A percentile compares a stretch with the other conserved stretches of the same genome.
phyloP scores from a whole-genome alignment of 2,329 filamentous ascomycete genomes.

The Colletotrichum tabaci region DNA sequence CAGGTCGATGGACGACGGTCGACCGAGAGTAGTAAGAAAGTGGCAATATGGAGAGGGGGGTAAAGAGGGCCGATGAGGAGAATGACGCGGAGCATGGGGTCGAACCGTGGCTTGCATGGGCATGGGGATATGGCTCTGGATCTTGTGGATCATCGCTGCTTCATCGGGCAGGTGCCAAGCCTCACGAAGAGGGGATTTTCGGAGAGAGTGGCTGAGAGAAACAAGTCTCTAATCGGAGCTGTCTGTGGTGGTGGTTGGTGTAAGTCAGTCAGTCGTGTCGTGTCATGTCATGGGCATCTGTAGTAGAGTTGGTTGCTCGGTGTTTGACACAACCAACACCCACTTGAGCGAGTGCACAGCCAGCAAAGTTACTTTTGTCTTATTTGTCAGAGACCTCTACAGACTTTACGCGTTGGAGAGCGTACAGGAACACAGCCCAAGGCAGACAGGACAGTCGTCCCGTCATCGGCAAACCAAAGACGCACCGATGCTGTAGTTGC shows the following conservation, averaged over 20 bases:
- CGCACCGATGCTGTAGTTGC: neutral
- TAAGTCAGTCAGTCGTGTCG: too few relatives aligned
- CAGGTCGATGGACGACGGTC: neutral
- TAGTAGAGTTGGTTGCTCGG: neutral
- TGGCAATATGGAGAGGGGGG: neutral
- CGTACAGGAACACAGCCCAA: too few relatives aligned
- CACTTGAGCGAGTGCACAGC: neutral
- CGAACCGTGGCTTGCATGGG: too few relatives aligned
- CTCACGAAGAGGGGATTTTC: slow-evolving; percentile 28
- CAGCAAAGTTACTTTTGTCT: slow-evolving; percentile 6
- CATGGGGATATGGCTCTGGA: neutral
- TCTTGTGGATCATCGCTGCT: slow-evolving; percentile 35
- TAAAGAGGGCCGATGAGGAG: neutral
- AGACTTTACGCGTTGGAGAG: too few relatives aligned
- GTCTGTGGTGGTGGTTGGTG: too few relatives aligned
- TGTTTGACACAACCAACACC: neutral
- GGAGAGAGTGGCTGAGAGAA: slow-evolving; percentile 25
- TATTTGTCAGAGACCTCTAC: neutral
- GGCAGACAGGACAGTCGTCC: neutral
- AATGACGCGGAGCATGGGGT: slow-evolving; percentile 4
- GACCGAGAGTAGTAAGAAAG: too few relatives aligned
- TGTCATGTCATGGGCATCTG: too few relatives aligned
- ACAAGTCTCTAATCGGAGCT: slow-evolving; percentile 15
- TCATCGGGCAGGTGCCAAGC: slow-evolving; percentile 41
- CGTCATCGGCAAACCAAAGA: neutral